phyloP scores from a whole-genome alignment of 2,329 filamentous ascomycete genomes.

The Xylaria hypoxylon region DNA sequence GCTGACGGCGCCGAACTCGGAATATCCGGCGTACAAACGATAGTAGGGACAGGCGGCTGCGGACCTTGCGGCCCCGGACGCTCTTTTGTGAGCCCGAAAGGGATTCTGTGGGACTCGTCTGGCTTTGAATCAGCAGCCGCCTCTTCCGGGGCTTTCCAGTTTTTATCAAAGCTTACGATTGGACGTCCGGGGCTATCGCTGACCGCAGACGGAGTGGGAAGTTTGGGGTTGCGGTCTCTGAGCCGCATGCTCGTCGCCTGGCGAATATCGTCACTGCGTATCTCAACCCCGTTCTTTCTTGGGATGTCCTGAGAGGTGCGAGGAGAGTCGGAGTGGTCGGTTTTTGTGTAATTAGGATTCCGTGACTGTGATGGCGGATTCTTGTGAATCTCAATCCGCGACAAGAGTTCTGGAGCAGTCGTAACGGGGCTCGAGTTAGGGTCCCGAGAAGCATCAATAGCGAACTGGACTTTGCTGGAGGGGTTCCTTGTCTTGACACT shows the following conservation, averaged over 20 bases:
- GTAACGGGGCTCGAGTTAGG: conserved; percentile 50
- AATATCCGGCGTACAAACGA: conserved; percentile 65
- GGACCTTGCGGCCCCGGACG: conserved; percentile 47
- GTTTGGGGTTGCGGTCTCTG: conserved; percentile 85
- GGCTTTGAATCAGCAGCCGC: conserved; percentile 78
- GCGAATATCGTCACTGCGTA: conserved; percentile 87
- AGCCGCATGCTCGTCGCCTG: conserved; percentile 90
- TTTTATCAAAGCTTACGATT: conserved; percentile 95
- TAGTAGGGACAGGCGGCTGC: conserved; percentile 60
- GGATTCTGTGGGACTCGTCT: conserved; percentile 57
- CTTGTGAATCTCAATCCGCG: conserved; percentile 79
- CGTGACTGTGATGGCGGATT: conserved; percentile 86
- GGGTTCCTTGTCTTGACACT: conserved; percentile 73
- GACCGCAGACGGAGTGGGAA: conserved; percentile 90
- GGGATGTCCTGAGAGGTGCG: conserved; percentile 59
- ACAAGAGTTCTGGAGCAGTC: conserved; percentile 57
- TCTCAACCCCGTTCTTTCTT: conserved; percentile 82
- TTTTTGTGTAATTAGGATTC: conserved; percentile 82
- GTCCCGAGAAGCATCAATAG: conserved; percentile 58
- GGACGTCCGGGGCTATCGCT: conserved; percentile 90
- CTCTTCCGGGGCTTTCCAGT: conserved; percentile 80
- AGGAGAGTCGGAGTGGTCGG: conserved; percentile 58
- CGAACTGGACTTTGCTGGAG: conserved; percentile 70
- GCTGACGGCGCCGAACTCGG: conserved; percentile 50
- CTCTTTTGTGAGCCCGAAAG: conserved; percentile 50